Evolutionary conservation across 768 basidiomycete genomes (phyloP), one percentile per base, ranked within the genome.

Genomic region (Pholiota molesta): DNA sequence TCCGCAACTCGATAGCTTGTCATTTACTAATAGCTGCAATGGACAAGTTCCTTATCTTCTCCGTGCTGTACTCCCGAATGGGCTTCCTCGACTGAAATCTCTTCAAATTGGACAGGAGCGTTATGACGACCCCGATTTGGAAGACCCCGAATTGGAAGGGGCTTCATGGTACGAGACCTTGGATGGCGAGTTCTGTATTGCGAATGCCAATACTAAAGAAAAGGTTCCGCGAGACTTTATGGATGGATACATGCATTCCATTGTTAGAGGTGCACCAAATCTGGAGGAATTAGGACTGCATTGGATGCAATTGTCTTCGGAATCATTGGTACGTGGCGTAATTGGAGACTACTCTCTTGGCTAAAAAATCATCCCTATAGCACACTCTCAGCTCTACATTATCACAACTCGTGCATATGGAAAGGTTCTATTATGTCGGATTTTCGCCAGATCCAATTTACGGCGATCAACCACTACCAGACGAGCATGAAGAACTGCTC

Each of bases 41-140:
- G 59, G 57, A 0, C 69, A 70, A 37, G 62, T 68, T 28, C 65
- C 69, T 0, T 70, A 66, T 55, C 65, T 69, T 6, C 60, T 70
- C 7, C 66, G 66, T 17, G 23, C 23, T 10, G 44, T 68, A 13
- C 33, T 66, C 9, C 65, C 69, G 10, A 19, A 55, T 19, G 67
- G 66, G 0, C 39, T 70, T 5, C 63, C 63, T n/a, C 51, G 61
- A 9, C 44, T 69, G 3, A 33, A 52, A 55, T 62, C 56, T 21
- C 63, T 69, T 14, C 60, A 55, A 9, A 63, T 69, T 37, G 51
- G 60, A 9, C 65, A 64, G 28, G 29, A 42, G 6, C 26, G 4
- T 26, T 26, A 31, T 21, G 7, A 26, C 35, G 5, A 16, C 37
- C 11, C 26, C 26, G 26, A 26, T 26, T 19, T 33, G 23, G 31